phyloP scores from a whole-genome alignment of 805 yeast genomes.

The Kodamaea fukazawae region DNA sequence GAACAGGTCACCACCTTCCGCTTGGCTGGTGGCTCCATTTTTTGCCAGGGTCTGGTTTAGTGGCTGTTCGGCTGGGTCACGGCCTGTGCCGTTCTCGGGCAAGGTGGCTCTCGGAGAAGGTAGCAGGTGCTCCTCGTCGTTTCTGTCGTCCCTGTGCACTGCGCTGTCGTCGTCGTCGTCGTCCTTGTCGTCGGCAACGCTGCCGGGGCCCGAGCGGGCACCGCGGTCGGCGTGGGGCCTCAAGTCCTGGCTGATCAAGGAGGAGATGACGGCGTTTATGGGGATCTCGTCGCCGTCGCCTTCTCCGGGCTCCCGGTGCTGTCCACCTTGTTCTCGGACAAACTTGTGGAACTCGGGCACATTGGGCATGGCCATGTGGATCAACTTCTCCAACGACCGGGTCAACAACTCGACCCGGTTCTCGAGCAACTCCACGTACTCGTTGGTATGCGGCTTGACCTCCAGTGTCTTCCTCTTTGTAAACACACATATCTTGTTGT shows the following conservation, averaged over 20 bases:
- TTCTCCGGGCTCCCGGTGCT: not conserved
- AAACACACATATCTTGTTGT: constrained; percentile 58
- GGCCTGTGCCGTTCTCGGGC: too few relatives aligned
- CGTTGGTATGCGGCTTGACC: constrained; percentile 56
- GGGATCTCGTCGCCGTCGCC: constrained; percentile 25
- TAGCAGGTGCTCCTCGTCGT: too few relatives aligned
- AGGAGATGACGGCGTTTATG: constrained; percentile 48
- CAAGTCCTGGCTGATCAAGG: constrained; percentile 35
- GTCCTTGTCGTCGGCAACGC: too few relatives aligned
- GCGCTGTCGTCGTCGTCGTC: too few relatives aligned
- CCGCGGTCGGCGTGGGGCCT: too few relatives aligned
- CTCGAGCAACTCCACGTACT: constrained; percentile 63
- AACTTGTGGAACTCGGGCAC: constrained; percentile 15
- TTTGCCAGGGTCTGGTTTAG: too few relatives aligned
- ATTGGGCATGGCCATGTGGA: constrained; percentile 22
- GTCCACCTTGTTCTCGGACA: constrained; percentile 7
- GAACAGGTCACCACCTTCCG: too few relatives aligned
- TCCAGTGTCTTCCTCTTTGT: constrained; percentile 52
- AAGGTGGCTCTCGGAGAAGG: too few relatives aligned
- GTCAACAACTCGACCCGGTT: constrained; percentile 53
- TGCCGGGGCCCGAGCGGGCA: too few relatives aligned
- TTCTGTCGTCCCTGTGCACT: too few relatives aligned
- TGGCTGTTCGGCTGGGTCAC: too few relatives aligned
- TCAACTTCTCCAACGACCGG: constrained; percentile 45
- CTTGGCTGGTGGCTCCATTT: too few relatives aligned